Percentiles rank a stretch among this genome's conserved stretches.
phyloP scores from a whole-genome alignment of 768 basidiomycete genomes.

The Phylloporus scabripes region DNA sequence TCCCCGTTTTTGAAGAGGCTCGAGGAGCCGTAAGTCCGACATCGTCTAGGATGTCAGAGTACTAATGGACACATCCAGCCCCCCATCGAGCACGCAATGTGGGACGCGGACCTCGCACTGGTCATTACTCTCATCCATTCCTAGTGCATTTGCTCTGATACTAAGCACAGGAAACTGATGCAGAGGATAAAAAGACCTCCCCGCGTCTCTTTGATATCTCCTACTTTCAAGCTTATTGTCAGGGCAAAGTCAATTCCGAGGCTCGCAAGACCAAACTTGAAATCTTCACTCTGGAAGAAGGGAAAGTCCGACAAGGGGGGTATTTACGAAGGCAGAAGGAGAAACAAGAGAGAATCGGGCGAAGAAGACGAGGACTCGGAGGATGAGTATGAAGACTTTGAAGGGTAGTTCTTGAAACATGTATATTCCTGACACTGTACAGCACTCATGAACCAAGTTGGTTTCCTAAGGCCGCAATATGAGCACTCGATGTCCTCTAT shows the following conservation, averaged over 20 bases:
- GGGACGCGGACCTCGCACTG: not conserved
- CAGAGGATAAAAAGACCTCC: constrained; percentile 20
- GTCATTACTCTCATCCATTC: constrained; percentile 2
- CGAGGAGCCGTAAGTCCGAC: constrained; percentile 17
- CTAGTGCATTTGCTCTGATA: not conserved
- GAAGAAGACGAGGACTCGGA: constrained; percentile 11
- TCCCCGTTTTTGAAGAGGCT: constrained; percentile 19
- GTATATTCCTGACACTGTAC: not conserved
- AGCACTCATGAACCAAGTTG: not conserved
- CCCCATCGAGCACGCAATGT: constrained; percentile 18
- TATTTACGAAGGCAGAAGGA: constrained; percentile 5
- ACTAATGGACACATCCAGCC: constrained; percentile 7
- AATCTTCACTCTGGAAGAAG: constrained; percentile 20
- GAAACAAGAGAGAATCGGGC: constrained; percentile 5
- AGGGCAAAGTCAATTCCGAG: constrained; percentile 20
- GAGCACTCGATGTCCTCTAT: not conserved
- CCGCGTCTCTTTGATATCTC: constrained; percentile 16
- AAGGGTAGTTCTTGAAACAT: not conserved
- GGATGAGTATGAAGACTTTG: constrained; percentile 1
- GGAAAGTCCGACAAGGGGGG: constrained; percentile 1
- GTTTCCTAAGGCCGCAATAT: not conserved
- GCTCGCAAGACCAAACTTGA: constrained; percentile 18
- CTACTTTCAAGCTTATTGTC: constrained; percentile 22
- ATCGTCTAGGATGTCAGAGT: not conserved
- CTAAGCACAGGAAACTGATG: constrained; percentile 15